Percentiles rank a stretch among this genome's conserved stretches.
Evolutionary conservation across 495 filamentous ascomycete species (phyloP).

Genomic region (Penicillium waksmanii): DNA sequence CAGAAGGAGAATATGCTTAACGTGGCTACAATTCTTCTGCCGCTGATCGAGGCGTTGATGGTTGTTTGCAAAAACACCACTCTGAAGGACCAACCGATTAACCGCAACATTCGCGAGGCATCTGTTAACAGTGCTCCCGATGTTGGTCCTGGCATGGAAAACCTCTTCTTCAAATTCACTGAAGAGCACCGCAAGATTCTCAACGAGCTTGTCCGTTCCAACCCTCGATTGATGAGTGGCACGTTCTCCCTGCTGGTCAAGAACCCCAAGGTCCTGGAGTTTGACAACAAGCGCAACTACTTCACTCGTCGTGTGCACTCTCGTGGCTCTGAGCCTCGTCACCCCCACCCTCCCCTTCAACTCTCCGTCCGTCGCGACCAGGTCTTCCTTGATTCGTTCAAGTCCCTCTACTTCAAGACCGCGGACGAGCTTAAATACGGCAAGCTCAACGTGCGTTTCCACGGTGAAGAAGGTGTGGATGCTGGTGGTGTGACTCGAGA

Average conservation of each 20-base stretch:
- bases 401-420: slow-evolving; percentile 90
- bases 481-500: slow-evolving; percentile 97
- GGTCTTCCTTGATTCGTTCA: slow-evolving; percentile 98
- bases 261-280: slow-evolving; percentile 98
- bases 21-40: slow-evolving; percentile 91
- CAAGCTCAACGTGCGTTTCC: slow-evolving; percentile 96
- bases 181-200: slow-evolving; percentile 98
- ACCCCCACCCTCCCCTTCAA: slow-evolving; percentile 77
- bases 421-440: slow-evolving; percentile 97
- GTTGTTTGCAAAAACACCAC: slow-evolving; percentile 98
- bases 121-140: slow-evolving; percentile 79
- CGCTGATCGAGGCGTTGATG: slow-evolving; percentile 95
- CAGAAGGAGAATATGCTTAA: slow-evolving; percentile 94
- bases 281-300: slow-evolving; percentile 99
- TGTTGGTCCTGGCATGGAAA: slow-evolving; percentile 70
- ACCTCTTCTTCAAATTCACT: slow-evolving; percentile 96
- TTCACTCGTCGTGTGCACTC: slow-evolving; percentile 92
- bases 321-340: slow-evolving; percentile 65
- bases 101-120: slow-evolving; percentile 67
- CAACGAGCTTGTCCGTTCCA: slow-evolving; percentile 95
- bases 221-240: slow-evolving; percentile 96
- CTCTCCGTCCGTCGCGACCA: slow-evolving; percentile 89
- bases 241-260: slow-evolving; percentile 95
- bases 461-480: slow-evolving; percentile 96
- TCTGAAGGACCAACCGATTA: slow-evolving; percentile 66